Evolutionary conservation across 768 basidiomycete genomes (phyloP).

Genomic region (Daedalea quercina): DNA sequence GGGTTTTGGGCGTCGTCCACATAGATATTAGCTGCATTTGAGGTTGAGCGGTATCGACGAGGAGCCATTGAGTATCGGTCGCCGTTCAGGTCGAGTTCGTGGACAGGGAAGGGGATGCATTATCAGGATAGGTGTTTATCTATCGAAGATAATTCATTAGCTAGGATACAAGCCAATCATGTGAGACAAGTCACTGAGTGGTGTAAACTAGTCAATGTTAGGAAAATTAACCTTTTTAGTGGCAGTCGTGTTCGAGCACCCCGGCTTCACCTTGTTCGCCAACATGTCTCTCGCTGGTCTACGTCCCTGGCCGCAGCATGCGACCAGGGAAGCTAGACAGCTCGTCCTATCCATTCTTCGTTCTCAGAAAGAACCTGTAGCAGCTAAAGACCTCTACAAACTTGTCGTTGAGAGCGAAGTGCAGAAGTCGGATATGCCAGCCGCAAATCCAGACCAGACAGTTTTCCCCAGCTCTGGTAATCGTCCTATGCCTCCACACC

Average conservation of each 20-base stretch:
- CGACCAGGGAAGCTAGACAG: slow-evolving; percentile 15
- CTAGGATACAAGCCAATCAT: too few species aligned
- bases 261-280: too few species aligned
- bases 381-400: slow-evolving; percentile 22
- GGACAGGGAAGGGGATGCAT: too few species aligned
- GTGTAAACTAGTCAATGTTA: too few species aligned
- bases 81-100: too few species aligned
- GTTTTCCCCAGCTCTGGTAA: not conserved
- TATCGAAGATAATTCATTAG: too few species aligned
- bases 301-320: not conserved
- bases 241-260: too few species aligned
- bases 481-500: slow-evolving; percentile 27
- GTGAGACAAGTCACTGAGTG: too few species aligned
- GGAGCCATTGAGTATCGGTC: too few species aligned
- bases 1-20: slow-evolving; percentile 1
- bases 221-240: too few species aligned
- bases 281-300: not conserved
- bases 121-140: too few species aligned
- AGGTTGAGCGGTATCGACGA: slow-evolving; percentile 19
- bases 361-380: slow-evolving; percentile 15
- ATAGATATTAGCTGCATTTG: slow-evolving; percentile 11
- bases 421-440: not conserved
- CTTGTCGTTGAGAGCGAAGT: slow-evolving; percentile 16
- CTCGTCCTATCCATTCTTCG: slow-evolving; percentile 19
- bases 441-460: not conserved